Evolutionary conservation across 2,329 filamentous ascomycete species (phyloP).

Genomic region (Aspergillus texensis): DNA sequence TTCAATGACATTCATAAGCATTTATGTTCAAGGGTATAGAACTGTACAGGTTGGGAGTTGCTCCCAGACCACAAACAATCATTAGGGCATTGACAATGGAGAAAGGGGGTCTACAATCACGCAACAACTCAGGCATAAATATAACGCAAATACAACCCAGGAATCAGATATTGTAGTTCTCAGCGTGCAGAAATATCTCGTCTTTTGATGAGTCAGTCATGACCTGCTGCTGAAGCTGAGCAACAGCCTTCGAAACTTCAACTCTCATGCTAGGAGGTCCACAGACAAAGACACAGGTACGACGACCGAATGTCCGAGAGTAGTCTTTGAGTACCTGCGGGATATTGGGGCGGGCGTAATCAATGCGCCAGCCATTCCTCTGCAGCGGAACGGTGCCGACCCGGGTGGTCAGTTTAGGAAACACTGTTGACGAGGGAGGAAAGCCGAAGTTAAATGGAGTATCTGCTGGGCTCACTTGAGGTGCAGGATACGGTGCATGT

Average conservation of each 20-base stretch:
- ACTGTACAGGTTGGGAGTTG: background rate
- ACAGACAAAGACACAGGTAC: constrained; percentile 90
- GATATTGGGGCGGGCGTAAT: constrained; percentile 88
- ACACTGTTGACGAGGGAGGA: constrained; percentile 78
- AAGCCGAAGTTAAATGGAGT: constrained; percentile 74
- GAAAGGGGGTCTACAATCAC: background rate
- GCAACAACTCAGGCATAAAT: constrained; percentile 1
- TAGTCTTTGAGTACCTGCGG: constrained; percentile 83
- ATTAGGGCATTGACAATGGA: constrained; percentile 3
- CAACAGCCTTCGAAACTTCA: constrained; percentile 84
- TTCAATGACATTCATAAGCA: constrained; percentile 9
- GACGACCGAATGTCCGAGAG: constrained; percentile 76
- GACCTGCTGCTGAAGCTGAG: constrained; percentile 77
- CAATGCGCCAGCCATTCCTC: constrained; percentile 80
- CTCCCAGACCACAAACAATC: background rate
- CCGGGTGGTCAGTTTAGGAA: constrained; percentile 86
- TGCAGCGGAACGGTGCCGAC: constrained; percentile 73
- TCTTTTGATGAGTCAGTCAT: constrained; percentile 77
- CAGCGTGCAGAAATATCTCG: constrained; percentile 91
- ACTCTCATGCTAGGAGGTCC: constrained; percentile 85
- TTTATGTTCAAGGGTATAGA: constrained; percentile 6
- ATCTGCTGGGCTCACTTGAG: constrained; percentile 12
- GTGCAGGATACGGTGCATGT: background rate
- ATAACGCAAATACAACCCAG: background rate
- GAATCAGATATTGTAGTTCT: constrained; percentile 83